Evolutionary conservation across 2,329 filamentous ascomycete species (phyloP).

Genomic region (Calonectria hawksworthii): DNA sequence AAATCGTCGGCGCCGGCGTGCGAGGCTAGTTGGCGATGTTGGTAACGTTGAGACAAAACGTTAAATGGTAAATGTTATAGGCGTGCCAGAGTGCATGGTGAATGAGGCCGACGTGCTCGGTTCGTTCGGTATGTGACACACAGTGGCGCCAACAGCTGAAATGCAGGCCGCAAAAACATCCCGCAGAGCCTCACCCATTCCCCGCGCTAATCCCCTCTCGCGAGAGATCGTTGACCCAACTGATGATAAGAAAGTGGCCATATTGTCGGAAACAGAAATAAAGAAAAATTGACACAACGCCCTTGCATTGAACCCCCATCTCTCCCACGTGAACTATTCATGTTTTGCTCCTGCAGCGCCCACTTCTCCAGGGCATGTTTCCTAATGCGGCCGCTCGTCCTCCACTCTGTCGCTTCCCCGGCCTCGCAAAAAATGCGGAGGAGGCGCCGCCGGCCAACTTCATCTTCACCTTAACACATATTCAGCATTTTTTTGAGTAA

Average conservation of each 20-base stretch:
- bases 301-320: neutral
- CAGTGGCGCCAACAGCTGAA: neutral
- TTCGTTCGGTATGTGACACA: neutral
- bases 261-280: neutral
- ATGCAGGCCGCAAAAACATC: neutral
- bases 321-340: neutral
- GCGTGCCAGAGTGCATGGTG: neutral
- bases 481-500: neutral
- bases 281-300: neutral
- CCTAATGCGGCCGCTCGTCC: neutral
- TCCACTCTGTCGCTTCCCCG: conserved; percentile 14
- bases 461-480: neutral
- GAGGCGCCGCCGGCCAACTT: conserved; percentile 15
- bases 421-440: conserved; percentile 18
- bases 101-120: neutral
- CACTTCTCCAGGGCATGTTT: neutral
- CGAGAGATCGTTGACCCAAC: neutral
- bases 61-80: neutral
- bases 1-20: conserved; percentile 8
- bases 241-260: neutral
- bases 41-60: neutral
- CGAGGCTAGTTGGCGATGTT: neutral
- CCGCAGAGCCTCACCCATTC: conserved; percentile 14
- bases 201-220: neutral
- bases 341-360: neutral